These are phyloP conservation scores for Chlorencoelia australis DNA, from an alignment of 2,329 filamentous ascomycete genomes.

Conservation along the genomic window DNA sequence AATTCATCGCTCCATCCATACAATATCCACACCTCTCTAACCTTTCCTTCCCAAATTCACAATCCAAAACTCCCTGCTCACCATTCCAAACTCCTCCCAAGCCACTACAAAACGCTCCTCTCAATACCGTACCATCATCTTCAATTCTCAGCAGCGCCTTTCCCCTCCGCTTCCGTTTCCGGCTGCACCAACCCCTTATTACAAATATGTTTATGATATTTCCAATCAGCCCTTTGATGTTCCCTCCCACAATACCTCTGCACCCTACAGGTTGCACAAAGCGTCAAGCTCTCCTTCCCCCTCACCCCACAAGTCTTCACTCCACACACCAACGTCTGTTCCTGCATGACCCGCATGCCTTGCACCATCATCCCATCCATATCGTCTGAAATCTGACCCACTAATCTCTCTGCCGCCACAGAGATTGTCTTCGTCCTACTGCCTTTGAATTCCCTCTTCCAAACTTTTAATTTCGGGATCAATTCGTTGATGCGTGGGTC, in stretches of 20 bases:
- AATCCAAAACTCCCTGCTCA: too few relatives aligned
- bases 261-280: constrained; percentile 1
- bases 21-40: too few relatives aligned
- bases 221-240: constrained; percentile 4
- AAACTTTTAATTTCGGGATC: constrained; percentile 13
- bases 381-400: constrained; percentile 15
- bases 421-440: constrained; percentile 13
- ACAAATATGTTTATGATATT: constrained; percentile 5
- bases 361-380: constrained; percentile 8
- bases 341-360: constrained; percentile 11
- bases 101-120: too few relatives aligned
- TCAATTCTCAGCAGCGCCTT: too few relatives aligned
- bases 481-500: constrained; percentile 17
- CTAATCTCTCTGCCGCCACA: constrained; percentile 14
- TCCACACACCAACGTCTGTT: constrained; percentile 14
- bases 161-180: too few relatives aligned
- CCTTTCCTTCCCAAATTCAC: too few relatives aligned
- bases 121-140: too few relatives aligned
- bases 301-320: constrained; percentile 9
- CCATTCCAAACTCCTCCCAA: too few relatives aligned
- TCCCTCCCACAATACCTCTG: constrained; percentile 3
- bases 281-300: constrained; percentile 13
- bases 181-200: too few relatives aligned
- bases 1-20: too few relatives aligned
- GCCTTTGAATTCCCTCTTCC: constrained; percentile 13